Percentiles rank a stretch among this genome's conserved stretches.
Conservation (phyloP, 2,329 filamentous ascomycete species). For the Esteya vermicola region DNA sequence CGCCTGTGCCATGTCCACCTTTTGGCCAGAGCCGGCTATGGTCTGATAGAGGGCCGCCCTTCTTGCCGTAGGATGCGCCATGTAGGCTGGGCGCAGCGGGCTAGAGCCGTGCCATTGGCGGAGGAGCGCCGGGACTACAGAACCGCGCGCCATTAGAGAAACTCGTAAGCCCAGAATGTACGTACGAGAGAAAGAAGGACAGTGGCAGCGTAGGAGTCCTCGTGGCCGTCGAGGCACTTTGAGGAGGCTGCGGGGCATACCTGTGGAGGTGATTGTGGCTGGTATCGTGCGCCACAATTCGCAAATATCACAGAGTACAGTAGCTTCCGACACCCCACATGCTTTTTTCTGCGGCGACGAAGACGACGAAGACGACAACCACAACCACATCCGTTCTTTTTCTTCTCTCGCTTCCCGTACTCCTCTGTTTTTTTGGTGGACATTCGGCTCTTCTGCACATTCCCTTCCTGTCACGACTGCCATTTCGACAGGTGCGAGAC, state of each 20-base stretch:
- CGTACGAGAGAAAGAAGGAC: too few relatives aligned
- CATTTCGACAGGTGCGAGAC: too few relatives aligned
- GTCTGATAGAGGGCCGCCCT: not conserved
- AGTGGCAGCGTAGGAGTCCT: too few relatives aligned
- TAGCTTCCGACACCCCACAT: not conserved
- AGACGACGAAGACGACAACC: not conserved
- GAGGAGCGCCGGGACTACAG: not conserved
- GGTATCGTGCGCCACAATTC: conserved; percentile 1
- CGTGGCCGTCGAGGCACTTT: too few relatives aligned
- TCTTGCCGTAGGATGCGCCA: not conserved
- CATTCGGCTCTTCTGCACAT: too few relatives aligned
- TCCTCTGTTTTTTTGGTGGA: not conserved
- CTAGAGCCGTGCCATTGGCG: not conserved
- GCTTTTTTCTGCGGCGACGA: not conserved
- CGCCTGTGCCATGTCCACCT: conserved; percentile 23
- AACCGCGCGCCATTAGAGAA: not conserved
- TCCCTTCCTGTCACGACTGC: too few relatives aligned
- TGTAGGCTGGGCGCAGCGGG: not conserved
- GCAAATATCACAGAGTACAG: not conserved
- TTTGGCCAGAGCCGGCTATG: not conserved
- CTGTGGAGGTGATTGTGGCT: not conserved
- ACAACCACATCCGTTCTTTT: not conserved
- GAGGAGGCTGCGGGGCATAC: too few relatives aligned
- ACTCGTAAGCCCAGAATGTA: too few relatives aligned
- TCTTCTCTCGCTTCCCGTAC: not conserved